These are phyloP conservation scores for Didymella segeticola DNA, from an alignment of 2,329 filamentous ascomycete species.

Conservation along the genomic window DNA sequence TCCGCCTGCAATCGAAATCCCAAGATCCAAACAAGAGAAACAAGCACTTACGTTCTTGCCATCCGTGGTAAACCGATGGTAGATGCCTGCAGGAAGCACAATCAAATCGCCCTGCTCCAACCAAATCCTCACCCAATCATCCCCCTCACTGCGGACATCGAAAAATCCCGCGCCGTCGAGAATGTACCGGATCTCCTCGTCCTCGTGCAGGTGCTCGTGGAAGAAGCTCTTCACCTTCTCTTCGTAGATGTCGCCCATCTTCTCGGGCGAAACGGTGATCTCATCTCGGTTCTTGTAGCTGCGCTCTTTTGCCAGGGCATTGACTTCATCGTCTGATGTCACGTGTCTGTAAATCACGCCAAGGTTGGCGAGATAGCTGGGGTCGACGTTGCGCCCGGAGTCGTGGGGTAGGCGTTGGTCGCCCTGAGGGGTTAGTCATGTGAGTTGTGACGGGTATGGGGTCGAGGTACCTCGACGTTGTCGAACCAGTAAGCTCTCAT, in stretches of 20 bases:
- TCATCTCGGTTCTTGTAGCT: slow-evolving; percentile 95
- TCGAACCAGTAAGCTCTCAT: slow-evolving; percentile 79
- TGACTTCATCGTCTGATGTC: slow-evolving; percentile 67
- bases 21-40: not conserved
- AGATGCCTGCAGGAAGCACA: slow-evolving; percentile 92
- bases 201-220: slow-evolving; percentile 93
- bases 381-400: slow-evolving; percentile 73
- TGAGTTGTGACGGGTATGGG: slow-evolving; percentile 3
- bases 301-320: slow-evolving; percentile 75
- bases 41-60: slow-evolving; percentile 76
- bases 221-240: slow-evolving; percentile 95
- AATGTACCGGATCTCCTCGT: slow-evolving; percentile 97
- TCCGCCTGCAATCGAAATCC: not conserved
- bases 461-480: slow-evolving; percentile 62
- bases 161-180: slow-evolving; percentile 89
- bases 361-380: slow-evolving; percentile 71
- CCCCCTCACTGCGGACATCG: slow-evolving; percentile 81
- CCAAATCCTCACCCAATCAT: slow-evolving; percentile 87
- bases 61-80: slow-evolving; percentile 96
- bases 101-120: slow-evolving; percentile 89
- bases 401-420: slow-evolving; percentile 93
- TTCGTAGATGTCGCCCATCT: slow-evolving; percentile 88
- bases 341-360: slow-evolving; percentile 82
- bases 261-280: slow-evolving; percentile 83
- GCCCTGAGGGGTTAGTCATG: slow-evolving; percentile 63